Conservation (phyloP, 805 yeast genomes). For the Cyberlindnera meyerae region DNA sequence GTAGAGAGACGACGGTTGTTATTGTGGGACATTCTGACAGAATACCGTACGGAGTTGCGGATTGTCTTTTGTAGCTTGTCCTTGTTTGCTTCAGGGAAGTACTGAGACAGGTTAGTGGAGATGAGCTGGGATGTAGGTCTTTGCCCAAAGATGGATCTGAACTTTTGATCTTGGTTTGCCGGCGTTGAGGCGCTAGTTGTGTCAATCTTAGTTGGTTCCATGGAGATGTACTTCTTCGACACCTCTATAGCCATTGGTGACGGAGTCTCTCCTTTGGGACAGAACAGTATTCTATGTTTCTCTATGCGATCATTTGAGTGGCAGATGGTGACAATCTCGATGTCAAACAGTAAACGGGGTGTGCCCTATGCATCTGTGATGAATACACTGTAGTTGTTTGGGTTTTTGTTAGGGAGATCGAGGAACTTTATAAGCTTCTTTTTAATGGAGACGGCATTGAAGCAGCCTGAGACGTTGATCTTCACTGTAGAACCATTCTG, state of each 20-base stretch:
- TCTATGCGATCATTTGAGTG: constrained; percentile 69
- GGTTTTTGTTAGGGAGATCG: constrained; percentile 40
- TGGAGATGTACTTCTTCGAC: constrained; percentile 37
- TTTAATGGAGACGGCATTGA: constrained; percentile 74
- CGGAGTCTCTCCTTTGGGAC: constrained; percentile 61
- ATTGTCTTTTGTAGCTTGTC: constrained; percentile 73
- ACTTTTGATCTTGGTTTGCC: constrained; percentile 19
- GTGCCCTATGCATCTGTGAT: constrained; percentile 42
- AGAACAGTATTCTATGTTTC: constrained; percentile 62
- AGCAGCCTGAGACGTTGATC: constrained; percentile 73
- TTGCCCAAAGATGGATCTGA: constrained; percentile 62
- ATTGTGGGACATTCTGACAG: constrained; percentile 49
- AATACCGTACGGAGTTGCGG: constrained; percentile 76
- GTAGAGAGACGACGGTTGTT: constrained; percentile 36
- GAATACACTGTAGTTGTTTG: constrained; percentile 55
- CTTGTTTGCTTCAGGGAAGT: constrained; percentile 80
- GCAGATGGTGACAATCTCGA: constrained; percentile 77
- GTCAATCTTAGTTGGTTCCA: constrained; percentile 18
- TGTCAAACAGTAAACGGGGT: constrained; percentile 56
- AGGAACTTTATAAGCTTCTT: constrained; percentile 58
- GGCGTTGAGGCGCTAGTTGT: constrained; percentile 1
- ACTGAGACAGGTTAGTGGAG: constrained; percentile 82
- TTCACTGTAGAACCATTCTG: constrained; percentile 68
- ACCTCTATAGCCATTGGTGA: constrained; percentile 52
- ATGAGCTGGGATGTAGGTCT: constrained; percentile 92